Percentiles rank a stretch among this genome's conserved stretches.
Conservation (phyloP, 306 rosid species). For the Cucurbita pepo region DNA sequence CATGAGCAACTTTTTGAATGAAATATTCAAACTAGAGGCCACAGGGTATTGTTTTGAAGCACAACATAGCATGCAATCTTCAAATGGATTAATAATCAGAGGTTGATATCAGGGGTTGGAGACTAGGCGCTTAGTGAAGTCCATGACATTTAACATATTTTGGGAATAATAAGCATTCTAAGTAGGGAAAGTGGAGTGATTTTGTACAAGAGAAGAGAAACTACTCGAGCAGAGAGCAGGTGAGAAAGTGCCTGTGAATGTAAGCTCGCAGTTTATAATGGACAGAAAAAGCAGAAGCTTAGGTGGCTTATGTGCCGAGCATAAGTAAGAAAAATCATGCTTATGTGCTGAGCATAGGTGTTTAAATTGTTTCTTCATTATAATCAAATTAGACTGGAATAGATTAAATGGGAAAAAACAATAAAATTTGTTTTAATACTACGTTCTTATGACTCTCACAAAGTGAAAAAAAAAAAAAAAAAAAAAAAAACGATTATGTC, state of each 20-base stretch:
- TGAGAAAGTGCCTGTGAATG: not conserved
- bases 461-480: not conserved
- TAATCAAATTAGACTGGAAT: not conserved
- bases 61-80: not conserved
- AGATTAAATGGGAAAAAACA: not conserved
- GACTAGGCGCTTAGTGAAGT: not conserved
- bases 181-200: not conserved
- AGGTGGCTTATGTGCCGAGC: not conserved
- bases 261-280: not conserved
- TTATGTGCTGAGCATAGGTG: not conserved
- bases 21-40: not conserved
- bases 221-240: not conserved
- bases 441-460: not conserved
- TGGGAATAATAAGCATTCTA: not conserved
- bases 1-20: not conserved
- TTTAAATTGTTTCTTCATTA: not conserved
- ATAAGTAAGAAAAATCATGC: not conserved
- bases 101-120: not conserved
- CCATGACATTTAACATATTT: not conserved
- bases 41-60: not conserved
- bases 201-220: not conserved
- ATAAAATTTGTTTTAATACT: not conserved
- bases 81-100: not conserved
- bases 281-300: not conserved
- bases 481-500: not conserved